Evolutionary conservation across 805 yeast genomes (phyloP).

Genomic region (Saccharomycopsis javanensis): DNA sequence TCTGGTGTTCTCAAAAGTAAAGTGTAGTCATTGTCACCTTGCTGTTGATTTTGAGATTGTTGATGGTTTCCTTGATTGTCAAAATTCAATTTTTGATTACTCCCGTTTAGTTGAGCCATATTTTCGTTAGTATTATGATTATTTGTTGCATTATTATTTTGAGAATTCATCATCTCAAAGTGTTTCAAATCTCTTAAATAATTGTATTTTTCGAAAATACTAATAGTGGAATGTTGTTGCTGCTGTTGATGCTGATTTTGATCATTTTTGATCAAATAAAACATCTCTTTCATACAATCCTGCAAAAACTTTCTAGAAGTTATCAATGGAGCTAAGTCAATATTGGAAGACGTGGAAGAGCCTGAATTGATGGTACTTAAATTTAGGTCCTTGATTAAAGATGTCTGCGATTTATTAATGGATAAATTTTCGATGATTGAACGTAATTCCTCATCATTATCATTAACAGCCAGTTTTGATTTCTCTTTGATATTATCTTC

Average conservation of each 20-base stretch:
- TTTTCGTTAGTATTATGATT: not conserved
- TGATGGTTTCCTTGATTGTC: constrained; percentile 4
- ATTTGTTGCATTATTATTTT: not conserved
- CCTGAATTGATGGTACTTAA: not conserved
- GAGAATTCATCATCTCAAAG: constrained; percentile 5
- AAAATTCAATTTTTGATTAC: not conserved
- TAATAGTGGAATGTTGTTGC: constrained; percentile 13
- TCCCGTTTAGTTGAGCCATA: not conserved
- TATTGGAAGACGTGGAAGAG: not conserved
- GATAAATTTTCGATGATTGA: constrained; percentile 12
- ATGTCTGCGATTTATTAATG: constrained; percentile 11
- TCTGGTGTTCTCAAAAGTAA: constrained; percentile 16
- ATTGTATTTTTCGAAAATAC: constrained; percentile 14
- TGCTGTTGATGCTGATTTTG: constrained; percentile 15
- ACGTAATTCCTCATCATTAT: constrained; percentile 12
- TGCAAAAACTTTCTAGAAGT: constrained; percentile 24
- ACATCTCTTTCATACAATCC: constrained; percentile 24
- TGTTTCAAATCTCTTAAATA: constrained; percentile 15
- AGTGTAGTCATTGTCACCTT: constrained; percentile 2
- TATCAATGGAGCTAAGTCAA: constrained; percentile 20
- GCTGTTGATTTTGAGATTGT: constrained; percentile 5
- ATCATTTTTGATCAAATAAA: constrained; percentile 21
- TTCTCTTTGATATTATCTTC: too few relatives aligned
- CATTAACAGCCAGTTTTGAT: too few relatives aligned
- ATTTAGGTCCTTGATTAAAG: constrained; percentile 12